Conservation (phyloP, 768 basidiomycete genomes). For the Macrolepiota dolichaula region DNA sequence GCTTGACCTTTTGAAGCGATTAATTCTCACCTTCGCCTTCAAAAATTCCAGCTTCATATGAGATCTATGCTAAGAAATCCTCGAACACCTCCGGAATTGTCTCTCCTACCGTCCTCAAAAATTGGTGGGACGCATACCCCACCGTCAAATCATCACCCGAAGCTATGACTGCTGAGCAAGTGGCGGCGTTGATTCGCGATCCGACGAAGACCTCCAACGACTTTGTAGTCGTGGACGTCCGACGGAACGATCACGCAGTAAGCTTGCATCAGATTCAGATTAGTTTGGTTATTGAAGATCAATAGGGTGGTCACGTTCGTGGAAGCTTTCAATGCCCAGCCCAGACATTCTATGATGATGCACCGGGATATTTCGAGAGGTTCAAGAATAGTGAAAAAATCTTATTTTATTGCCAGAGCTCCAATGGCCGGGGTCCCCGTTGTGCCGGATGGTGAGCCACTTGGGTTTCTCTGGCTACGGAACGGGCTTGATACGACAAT, state of each 20-base stretch:
- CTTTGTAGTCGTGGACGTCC: conserved; percentile 48
- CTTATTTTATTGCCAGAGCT: conserved; percentile 54
- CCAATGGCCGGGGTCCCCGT: conserved; percentile 47
- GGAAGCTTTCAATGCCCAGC: conserved; percentile 48
- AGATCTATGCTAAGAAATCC: conserved; percentile 42
- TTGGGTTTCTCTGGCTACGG: background rate
- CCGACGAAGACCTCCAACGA: conserved; percentile 10
- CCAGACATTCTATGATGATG: conserved; percentile 46
- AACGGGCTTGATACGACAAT: background rate
- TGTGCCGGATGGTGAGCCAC: conserved; percentile 50
- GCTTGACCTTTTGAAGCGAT: background rate
- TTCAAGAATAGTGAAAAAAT: conserved; percentile 37
- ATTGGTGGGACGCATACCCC: conserved; percentile 59
- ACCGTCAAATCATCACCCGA: conserved; percentile 27
- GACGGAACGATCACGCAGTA: conserved; percentile 43
- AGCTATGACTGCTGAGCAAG: conserved; percentile 30
- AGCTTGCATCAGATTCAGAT: conserved; percentile 11
- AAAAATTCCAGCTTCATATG: conserved; percentile 35
- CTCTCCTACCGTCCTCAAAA: conserved; percentile 28
- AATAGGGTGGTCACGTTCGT: conserved; percentile 50
- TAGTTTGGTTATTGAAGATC: background rate
- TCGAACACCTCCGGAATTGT: background rate
- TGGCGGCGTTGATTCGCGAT: conserved; percentile 31
- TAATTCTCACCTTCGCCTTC: background rate
- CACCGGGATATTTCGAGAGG: conserved; percentile 37